phyloP scores from a whole-genome alignment of 805 yeast species.

The Zygosaccharomyces pseudorouxii region DNA sequence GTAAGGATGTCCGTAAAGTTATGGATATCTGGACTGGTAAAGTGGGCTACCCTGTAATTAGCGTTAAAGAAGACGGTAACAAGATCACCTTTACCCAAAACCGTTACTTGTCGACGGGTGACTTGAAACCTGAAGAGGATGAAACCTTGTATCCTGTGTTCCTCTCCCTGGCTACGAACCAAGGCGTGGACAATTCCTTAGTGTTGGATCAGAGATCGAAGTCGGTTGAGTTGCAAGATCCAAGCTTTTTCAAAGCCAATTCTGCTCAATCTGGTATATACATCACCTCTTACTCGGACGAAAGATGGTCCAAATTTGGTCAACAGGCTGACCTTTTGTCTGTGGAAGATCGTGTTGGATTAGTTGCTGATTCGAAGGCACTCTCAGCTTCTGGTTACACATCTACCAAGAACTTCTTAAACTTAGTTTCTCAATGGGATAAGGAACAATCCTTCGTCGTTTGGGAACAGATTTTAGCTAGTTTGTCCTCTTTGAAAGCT shows the following conservation, averaged over 20 bases:
- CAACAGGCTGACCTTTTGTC: constrained; percentile 52
- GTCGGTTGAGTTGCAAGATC: constrained; percentile 41
- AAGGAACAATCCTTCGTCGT: constrained; percentile 58
- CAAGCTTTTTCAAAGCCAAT: constrained; percentile 61
- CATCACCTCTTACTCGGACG: constrained; percentile 64
- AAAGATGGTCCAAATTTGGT: constrained; percentile 67
- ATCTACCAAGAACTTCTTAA: constrained; percentile 55
- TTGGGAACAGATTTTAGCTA: constrained; percentile 56
- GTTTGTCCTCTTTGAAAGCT: constrained; percentile 45
- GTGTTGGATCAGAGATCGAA: constrained; percentile 50
- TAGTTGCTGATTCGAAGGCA: constrained; percentile 74
- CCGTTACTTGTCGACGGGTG: constrained; percentile 73
- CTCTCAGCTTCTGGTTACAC: constrained; percentile 67
- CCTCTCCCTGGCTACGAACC: constrained; percentile 53
- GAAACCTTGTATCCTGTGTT: constrained; percentile 62
- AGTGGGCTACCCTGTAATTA: constrained; percentile 71
- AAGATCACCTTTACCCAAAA: constrained; percentile 59
- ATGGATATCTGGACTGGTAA: constrained; percentile 81
- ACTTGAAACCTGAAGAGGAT: constrained; percentile 72
- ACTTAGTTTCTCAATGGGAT: constrained; percentile 57
- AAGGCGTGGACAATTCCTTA: constrained; percentile 56
- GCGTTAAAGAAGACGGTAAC: constrained; percentile 54
- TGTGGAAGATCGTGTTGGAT: constrained; percentile 73
- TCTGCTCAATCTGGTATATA: constrained; percentile 71
- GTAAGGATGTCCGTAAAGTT: constrained; percentile 63